A percentile compares a stretch with the other conserved stretches of the same genome.
Conservation (phyloP, 495 filamentous ascomycete species). For the Podospora appendiculata region DNA sequence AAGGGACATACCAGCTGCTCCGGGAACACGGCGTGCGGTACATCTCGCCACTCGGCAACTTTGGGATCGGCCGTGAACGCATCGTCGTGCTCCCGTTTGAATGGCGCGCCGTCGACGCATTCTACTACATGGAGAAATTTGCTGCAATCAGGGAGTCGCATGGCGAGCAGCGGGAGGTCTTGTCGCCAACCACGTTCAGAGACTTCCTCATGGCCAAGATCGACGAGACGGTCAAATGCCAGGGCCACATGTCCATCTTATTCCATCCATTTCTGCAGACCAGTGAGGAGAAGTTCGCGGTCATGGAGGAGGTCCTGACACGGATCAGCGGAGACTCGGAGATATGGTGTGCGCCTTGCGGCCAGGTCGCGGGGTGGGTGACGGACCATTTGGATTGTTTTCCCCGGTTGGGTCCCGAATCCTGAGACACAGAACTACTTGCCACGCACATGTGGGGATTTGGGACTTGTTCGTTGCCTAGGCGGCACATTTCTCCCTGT, state of each 20-base stretch:
- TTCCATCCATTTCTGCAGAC: constrained; percentile 26
- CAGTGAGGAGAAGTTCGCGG: constrained; percentile 18
- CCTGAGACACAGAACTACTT: no score
- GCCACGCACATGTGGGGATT: no score
- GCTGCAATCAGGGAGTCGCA: constrained; percentile 7
- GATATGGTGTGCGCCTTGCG: constrained; percentile 22
- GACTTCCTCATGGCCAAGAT: constrained; percentile 16
- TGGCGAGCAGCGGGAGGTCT: constrained; percentile 9
- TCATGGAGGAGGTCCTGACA: constrained; percentile 16
- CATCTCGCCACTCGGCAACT: constrained; percentile 16
- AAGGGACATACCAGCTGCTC: constrained; percentile 18
- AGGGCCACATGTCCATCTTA: constrained; percentile 21
- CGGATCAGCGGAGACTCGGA: constrained; percentile 10
- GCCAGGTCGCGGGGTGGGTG: constrained; percentile 18
- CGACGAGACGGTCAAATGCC: constrained; percentile 7
- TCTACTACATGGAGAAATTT: constrained; percentile 31
- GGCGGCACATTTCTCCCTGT: no score
- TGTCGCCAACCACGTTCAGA: constrained; percentile 10
- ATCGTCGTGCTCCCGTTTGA: constrained; percentile 26
- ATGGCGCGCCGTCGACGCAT: constrained; percentile 25
- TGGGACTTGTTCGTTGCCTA: no score
- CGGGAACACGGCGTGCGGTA: constrained; percentile 15
- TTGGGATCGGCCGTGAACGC: constrained; percentile 12
- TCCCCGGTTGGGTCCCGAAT: no score
- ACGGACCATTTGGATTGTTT: constrained; percentile 7